Evolutionary conservation across 2,329 filamentous ascomycete genomes (phyloP), one percentile per base, ranked within the genome.

Genomic region (Colletotrichum tamarilloi): DNA sequence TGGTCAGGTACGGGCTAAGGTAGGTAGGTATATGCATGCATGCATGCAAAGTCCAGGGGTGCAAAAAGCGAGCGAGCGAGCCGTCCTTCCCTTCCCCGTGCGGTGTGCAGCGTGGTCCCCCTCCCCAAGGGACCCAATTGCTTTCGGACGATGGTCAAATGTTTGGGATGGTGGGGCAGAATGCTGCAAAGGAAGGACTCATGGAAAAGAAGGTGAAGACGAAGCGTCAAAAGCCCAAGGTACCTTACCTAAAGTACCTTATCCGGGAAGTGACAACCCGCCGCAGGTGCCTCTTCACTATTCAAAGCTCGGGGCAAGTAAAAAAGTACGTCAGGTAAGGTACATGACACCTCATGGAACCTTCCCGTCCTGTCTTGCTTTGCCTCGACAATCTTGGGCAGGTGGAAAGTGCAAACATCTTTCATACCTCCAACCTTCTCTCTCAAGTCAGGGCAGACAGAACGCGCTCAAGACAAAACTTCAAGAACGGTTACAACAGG

Each of bases 11-110:
- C 32, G 12, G 3, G 28, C 6, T 32, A 24, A 22, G 59, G 57
- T 67, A 72, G 59, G 57, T 67, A 72, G 59, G 57, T 67, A 72
- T 52, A 58, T 68, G 69, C 52, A 58, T 68, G 69, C 65, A 69
- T 55, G 53, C 66, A 42, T 49, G 53, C 66, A 42, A 22, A 62
- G 22, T 56, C 53, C 53, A 56, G 22, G 22, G 22, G 53, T 28
- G 12, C 24, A 56, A 56, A 35, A 19, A 56, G 53, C 42, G 42
- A 49, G 42, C 42, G 7, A 49, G 42, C 42, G 19, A 49, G 42
- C 42, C 42, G 42, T 49, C 42, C 42, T 49, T 11, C 19, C 42
- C 19, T 12, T n/a, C 22, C 26, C 35, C 32, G 32, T 35, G 11
- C 32, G 32, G 32, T 35, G 32, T 35, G 32, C 32, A 35, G 32